These are phyloP conservation scores for Bisporella sp. DNA, from an alignment of 2,329 filamentous ascomycete genomes.

Conservation along the genomic window DNA sequence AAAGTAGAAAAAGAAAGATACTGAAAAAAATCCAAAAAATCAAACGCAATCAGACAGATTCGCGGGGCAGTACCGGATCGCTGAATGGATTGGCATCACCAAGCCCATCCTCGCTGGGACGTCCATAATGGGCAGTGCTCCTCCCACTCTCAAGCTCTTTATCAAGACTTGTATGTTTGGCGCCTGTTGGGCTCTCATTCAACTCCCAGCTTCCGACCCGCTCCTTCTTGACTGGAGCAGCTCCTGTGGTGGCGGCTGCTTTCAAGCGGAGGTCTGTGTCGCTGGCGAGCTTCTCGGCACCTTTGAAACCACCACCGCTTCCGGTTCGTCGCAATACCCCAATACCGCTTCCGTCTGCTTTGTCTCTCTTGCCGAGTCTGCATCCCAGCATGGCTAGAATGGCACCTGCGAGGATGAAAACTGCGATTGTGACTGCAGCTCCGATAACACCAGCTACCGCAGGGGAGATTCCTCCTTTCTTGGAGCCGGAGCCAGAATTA, in stretches of 20 bases:
- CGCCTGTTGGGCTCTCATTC: conserved; percentile 11
- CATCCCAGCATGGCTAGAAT: conserved; percentile 19
- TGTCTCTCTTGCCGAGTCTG: conserved; percentile 12
- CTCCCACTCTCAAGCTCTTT: conserved; percentile 13
- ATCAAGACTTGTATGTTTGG: conserved; percentile 11
- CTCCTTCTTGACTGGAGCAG: conserved; percentile 20
- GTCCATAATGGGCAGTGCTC: conserved; percentile 16
- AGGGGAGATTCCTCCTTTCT: conserved; percentile 1
- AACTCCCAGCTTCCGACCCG: conserved; percentile 28
- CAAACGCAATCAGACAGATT: no score
- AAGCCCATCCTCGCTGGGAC: conserved; percentile 20
- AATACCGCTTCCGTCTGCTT: conserved; percentile 2
- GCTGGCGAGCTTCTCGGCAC: conserved; percentile 21
- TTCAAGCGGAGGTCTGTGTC: conserved; percentile 24
- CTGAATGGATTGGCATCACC: conserved; percentile 20
- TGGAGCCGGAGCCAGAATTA: background rate
- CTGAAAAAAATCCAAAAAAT: no score
- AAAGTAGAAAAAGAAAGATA: no score
- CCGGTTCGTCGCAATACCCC: conserved; percentile 9
- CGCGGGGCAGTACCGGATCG: conserved; percentile 19
- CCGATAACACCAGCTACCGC: conserved; percentile 25
- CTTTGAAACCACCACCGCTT: conserved; percentile 25
- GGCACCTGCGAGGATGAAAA: conserved; percentile 8
- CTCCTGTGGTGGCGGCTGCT: conserved; percentile 11
- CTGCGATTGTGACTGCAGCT: conserved; percentile 18